Percentiles rank a stretch among this genome's conserved stretches.
These are phyloP conservation scores for Trichocomaceae sp. DNA, from an alignment of 2,329 filamentous ascomycete species.

Conservation along the genomic window DNA sequence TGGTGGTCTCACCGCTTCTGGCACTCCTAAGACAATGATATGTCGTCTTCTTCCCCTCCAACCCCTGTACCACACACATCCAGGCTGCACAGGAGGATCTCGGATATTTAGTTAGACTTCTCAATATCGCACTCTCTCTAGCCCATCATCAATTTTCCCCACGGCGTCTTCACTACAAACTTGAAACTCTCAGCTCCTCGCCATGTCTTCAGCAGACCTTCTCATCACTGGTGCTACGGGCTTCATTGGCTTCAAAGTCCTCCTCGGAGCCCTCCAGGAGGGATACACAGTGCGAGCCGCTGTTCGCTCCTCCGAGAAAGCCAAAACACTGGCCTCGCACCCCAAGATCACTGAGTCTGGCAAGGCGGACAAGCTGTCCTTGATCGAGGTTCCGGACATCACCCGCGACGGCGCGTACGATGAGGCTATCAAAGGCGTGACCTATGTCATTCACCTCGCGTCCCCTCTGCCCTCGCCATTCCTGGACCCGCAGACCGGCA, in stretches of 20 bases:
- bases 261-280: background rate
- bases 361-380: background rate
- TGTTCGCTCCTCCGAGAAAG: background rate
- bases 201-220: too few species aligned
- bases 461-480: background rate
- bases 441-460: background rate
- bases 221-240: background rate
- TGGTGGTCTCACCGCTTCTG: too few species aligned
- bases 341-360: background rate
- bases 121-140: too few species aligned
- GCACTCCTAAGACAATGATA: too few species aligned
- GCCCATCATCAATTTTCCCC: too few species aligned
- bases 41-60: too few species aligned
- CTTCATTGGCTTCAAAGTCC: background rate
- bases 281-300: background rate
- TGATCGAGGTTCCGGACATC: background rate
- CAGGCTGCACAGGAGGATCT: too few species aligned
- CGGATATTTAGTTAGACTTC: too few species aligned
- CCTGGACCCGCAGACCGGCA: background rate
- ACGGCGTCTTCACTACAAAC: too few species aligned
- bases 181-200: too few species aligned
- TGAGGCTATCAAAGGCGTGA: background rate
- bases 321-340: background rate
- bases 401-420: background rate
- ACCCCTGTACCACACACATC: too few species aligned